Evolutionary conservation across 176 grass and related monocot species (phyloP), one percentile per base, ranked within the genome.

Genomic region (Bothriochloa decipiens): DNA sequence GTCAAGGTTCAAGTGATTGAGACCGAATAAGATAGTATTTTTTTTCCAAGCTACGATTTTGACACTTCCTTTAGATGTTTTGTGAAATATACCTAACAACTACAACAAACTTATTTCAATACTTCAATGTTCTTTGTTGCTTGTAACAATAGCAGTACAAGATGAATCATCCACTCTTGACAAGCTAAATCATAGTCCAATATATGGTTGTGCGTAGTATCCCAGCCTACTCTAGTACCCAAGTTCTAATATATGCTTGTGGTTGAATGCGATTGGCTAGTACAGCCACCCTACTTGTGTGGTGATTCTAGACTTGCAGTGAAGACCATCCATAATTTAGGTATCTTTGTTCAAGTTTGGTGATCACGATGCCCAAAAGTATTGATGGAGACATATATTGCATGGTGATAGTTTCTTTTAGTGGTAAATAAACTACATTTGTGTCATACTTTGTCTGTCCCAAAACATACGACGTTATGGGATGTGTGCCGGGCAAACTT

Each of bases 1-100:
- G 72, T 76, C 71, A 50, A 74, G 28, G 22, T 65, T 22, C 62
- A 67, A 45, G 12, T 14, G n/a, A n/a, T n/a, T n/a, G 65, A 61
- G n/a, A 25, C n/a, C 11, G 22, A 61, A 61, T 25, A 25, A 61
- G 22, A 25, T 25, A 25, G n/a, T 61, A 8, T 61, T 61, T 9
- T 22, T 4, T 9, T 22, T 4, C 17, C 14, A 20, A 43, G 39
- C 11, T 71, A 25, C 3, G 3, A 12, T 61, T 61, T n/a, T 25
- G 3, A 61, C 1, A 25, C 22, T 1, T 71, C 39, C 68, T 71
- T 25, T 41, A 70, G 28, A 72, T 45, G n/a, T 72, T 40, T 0
- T 26, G 12, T 45, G n/a, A 17, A 47, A 28, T 47, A 41, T 73
- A 47, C 35, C 41, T 73, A 13, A 28, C 42, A 73, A 47, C 13